A percentile compares a stretch with the other conserved stretches of the same genome.
Evolutionary conservation across 352 stramenopile genomes (phyloP).

Genomic region (Globisporangium radiosum): DNA sequence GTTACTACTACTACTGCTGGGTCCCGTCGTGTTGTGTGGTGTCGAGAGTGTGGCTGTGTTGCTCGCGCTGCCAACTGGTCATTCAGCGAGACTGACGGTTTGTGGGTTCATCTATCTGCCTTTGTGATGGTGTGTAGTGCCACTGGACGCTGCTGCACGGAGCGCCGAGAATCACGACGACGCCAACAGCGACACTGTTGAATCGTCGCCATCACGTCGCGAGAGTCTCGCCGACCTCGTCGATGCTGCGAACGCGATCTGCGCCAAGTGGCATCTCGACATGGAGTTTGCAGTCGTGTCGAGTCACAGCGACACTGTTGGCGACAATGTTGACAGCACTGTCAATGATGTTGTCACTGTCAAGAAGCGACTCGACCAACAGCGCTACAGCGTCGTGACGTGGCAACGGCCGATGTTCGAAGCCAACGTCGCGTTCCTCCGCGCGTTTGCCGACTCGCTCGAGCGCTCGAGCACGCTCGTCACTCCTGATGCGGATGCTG

Average conservation of each 20-base stretch:
- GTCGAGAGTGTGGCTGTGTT: too few species aligned
- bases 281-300: conserved; percentile 34
- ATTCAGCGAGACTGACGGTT: too few species aligned
- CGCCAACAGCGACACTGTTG: background rate
- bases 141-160: background rate
- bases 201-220: too few species aligned
- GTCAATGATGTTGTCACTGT: conserved; percentile 21
- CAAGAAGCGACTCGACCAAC: conserved; percentile 37
- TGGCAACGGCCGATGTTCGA: conserved; percentile 40
- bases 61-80: too few species aligned
- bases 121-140: background rate
- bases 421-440: conserved; percentile 37
- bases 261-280: conserved; percentile 38
- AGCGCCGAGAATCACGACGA: too few species aligned
- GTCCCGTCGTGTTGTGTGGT: too few species aligned
- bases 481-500: conserved; percentile 4
- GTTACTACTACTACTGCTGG: too few species aligned
- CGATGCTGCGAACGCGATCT: conserved; percentile 56
- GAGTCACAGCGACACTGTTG: background rate
- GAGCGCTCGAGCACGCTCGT: conserved; percentile 9
- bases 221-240: conserved; percentile 21
- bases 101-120: background rate
- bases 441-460: conserved; percentile 37
- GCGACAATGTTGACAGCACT: conserved; percentile 1
- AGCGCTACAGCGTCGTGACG: conserved; percentile 34